phyloP scores from a whole-genome alignment of 805 yeast genomes.

The Candida arabinofermentans region DNA sequence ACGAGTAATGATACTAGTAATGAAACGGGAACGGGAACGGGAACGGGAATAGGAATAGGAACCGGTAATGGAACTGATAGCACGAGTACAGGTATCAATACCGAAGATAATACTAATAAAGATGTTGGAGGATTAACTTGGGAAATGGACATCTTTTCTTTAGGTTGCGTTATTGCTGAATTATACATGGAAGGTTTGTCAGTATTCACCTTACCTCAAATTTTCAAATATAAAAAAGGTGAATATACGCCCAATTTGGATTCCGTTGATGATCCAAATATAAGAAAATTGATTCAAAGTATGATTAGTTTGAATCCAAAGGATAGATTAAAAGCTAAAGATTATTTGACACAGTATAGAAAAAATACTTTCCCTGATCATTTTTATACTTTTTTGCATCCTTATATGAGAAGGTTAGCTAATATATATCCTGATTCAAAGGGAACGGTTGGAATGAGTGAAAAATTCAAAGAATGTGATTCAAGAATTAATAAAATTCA shows the following conservation, averaged over 20 bases:
- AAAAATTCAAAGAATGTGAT: conserved; percentile 42
- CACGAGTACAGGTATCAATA: too few relatives aligned
- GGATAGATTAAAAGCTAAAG: conserved; percentile 52
- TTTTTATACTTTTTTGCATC: conserved; percentile 66
- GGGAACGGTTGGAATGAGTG: conserved; percentile 8
- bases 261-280: conserved; percentile 45
- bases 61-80: too few relatives aligned
- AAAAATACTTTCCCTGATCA: conserved; percentile 57
- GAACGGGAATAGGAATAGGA: too few relatives aligned
- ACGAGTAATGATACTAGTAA: neutral
- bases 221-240: conserved; percentile 73
- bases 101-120: conserved; percentile 10
- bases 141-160: conserved; percentile 77
- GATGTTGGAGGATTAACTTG: conserved; percentile 37
- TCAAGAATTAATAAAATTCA: conserved; percentile 57
- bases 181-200: conserved; percentile 83
- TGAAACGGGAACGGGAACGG: neutral
- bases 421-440: conserved; percentile 3
- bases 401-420: conserved; percentile 51
- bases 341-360: conserved; percentile 47
- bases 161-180: conserved; percentile 90
- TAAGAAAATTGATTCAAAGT: conserved; percentile 52
- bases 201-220: conserved; percentile 78
- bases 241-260: conserved; percentile 64
- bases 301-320: conserved; percentile 66